phyloP scores from a whole-genome alignment of 352 stramenopile genomes.

The Phytophthora lateralis region DNA sequence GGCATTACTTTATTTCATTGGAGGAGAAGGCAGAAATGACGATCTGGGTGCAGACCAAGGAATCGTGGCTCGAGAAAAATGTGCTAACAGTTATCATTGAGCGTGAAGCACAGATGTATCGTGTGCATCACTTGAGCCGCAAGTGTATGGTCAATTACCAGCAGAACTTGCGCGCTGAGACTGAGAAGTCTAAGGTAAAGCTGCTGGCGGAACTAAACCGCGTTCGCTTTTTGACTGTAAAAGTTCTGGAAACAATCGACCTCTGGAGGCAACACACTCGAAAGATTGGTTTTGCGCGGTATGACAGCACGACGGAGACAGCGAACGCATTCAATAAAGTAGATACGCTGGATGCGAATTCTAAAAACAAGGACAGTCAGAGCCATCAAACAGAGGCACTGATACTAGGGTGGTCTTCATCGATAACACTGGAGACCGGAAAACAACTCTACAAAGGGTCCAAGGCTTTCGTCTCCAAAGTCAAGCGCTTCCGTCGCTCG shows the following conservation, averaged over 20 bases:
- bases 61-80: slow-evolving; percentile 70
- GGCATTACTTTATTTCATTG: slow-evolving; percentile 77
- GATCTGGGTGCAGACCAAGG: slow-evolving; percentile 62
- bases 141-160: slow-evolving; percentile 77
- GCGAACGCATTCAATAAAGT: background rate
- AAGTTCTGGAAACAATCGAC: slow-evolving; percentile 72
- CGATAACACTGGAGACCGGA: slow-evolving; percentile 71
- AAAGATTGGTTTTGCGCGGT: slow-evolving; percentile 53
- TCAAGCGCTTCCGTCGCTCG: slow-evolving; percentile 73
- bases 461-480: slow-evolving; percentile 68
- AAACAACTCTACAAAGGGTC: slow-evolving; percentile 73
- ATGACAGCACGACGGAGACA: slow-evolving; percentile 25
- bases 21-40: slow-evolving; percentile 67
- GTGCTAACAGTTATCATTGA: slow-evolving; percentile 59
- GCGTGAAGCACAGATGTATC: slow-evolving; percentile 63
- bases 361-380: background rate
- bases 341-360: background rate
- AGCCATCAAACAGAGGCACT: slow-evolving; percentile 22
- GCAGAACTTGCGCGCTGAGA: slow-evolving; percentile 61
- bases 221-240: slow-evolving; percentile 69
- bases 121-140: slow-evolving; percentile 34
- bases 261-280: slow-evolving; percentile 59
- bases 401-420: slow-evolving; percentile 66
- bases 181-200: slow-evolving; percentile 34
- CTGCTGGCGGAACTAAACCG: slow-evolving; percentile 57